Percentiles rank a stretch among this genome's conserved stretches.
phyloP scores from a whole-genome alignment of 495 filamentous ascomycete species.

The Geopyxis carbonaria region DNA sequence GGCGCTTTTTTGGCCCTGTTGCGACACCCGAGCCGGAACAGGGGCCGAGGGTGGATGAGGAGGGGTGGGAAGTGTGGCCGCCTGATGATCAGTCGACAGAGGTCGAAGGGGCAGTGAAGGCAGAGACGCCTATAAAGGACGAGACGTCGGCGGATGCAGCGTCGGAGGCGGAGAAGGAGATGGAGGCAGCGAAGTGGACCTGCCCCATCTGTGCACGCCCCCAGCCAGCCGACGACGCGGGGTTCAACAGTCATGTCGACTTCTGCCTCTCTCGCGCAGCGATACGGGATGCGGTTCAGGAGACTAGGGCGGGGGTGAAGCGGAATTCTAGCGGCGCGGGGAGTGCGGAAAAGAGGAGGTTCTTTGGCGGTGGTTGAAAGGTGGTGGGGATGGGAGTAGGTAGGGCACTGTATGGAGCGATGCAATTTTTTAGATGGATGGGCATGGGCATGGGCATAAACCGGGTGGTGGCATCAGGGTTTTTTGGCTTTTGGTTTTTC shows the following conservation, averaged over 20 bases:
- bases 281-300: constrained; percentile 64
- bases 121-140: neutral
- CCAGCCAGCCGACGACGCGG: constrained; percentile 54
- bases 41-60: constrained; percentile 22
- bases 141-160: too few relatives aligned
- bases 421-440: too few relatives aligned
- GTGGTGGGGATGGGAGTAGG: too few relatives aligned
- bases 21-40: constrained; percentile 6
- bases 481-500: too few relatives aligned
- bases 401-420: too few relatives aligned
- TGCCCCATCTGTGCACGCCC: constrained; percentile 73
- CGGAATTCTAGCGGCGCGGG: too few relatives aligned
- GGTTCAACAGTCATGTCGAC: constrained; percentile 89
- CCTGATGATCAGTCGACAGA: too few relatives aligned
- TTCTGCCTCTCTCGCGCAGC: constrained; percentile 72
- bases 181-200: constrained; percentile 49
- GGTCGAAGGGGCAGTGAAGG: neutral
- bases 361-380: too few relatives aligned
- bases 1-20: constrained; percentile 47
- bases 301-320: too few relatives aligned
- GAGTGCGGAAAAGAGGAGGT: too few relatives aligned
- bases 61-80: constrained; percentile 50
- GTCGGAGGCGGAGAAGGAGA: constrained; percentile 43
- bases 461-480: too few relatives aligned
- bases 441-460: too few relatives aligned